These are phyloP conservation scores for Suhomyces atakaporum DNA, from an alignment of 1,139 yeast species.

Conservation along the genomic window DNA sequence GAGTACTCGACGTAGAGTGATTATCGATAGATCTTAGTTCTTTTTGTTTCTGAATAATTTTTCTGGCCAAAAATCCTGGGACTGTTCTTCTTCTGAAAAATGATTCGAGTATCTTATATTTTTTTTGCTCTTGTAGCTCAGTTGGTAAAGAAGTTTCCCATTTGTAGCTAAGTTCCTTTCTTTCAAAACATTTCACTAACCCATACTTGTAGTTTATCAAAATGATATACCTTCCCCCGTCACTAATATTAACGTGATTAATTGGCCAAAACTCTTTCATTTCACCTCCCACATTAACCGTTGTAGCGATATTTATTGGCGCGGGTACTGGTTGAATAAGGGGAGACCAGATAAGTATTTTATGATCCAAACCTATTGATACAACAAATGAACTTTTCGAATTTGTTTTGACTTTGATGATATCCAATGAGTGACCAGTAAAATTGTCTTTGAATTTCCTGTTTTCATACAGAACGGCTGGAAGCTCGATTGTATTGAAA, in stretches of 20 bases:
- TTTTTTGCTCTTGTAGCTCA: slow-evolving; percentile 26
- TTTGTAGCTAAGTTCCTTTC: slow-evolving; percentile 50
- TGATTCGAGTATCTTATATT: slow-evolving; percentile 49
- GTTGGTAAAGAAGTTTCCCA: slow-evolving; percentile 45
- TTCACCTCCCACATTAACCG: slow-evolving; percentile 30
- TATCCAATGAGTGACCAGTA: slow-evolving; percentile 60
- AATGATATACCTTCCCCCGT: slow-evolving; percentile 60
- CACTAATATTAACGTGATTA: slow-evolving; percentile 58
- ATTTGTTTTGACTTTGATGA: slow-evolving; percentile 59
- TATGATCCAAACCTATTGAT: slow-evolving; percentile 73
- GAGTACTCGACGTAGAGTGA: not conserved
- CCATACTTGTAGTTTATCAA: slow-evolving; percentile 54
- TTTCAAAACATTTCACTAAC: slow-evolving; percentile 58
- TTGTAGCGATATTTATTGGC: slow-evolving; percentile 49
- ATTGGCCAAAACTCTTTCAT: slow-evolving; percentile 66
- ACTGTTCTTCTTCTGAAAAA: slow-evolving; percentile 61
- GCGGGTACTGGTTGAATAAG: slow-evolving; percentile 29
- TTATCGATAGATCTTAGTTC: slow-evolving; percentile 15
- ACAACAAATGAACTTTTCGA: slow-evolving; percentile 60
- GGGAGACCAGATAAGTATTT: slow-evolving; percentile 75
- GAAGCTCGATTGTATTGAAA: slow-evolving; percentile 52
- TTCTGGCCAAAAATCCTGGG: slow-evolving; percentile 52
- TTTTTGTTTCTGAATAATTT: slow-evolving; percentile 33
- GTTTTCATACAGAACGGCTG: slow-evolving; percentile 13
- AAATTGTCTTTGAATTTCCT: slow-evolving; percentile 17